These are phyloP conservation scores for Tuber magnatum DNA, from an alignment of 495 filamentous ascomycete genomes.

Conservation along the genomic window DNA sequence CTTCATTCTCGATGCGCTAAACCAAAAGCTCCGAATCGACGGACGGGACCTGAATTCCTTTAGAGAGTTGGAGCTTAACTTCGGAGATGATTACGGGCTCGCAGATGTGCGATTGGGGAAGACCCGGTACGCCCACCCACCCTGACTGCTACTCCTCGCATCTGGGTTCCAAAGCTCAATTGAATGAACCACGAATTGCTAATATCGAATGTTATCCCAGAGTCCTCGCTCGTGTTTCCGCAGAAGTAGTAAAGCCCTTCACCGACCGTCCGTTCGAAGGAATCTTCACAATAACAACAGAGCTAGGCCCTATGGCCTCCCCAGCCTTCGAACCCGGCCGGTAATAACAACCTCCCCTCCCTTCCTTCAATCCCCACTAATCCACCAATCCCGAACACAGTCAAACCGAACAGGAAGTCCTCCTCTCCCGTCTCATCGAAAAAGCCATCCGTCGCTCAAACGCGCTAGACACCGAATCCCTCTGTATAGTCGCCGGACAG, in stretches of 20 bases:
- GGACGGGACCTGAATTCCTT: constrained; percentile 70
- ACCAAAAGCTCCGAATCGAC: constrained; percentile 72
- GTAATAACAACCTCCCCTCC: constrained; percentile 39
- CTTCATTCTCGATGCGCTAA: constrained; percentile 67
- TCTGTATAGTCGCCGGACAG: constrained; percentile 82
- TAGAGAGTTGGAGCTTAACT: constrained; percentile 66
- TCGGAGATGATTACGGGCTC: constrained; percentile 85
- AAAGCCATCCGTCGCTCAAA: constrained; percentile 84
- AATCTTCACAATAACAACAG: constrained; percentile 81
- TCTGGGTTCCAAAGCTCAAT: neutral
- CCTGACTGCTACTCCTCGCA: constrained; percentile 2
- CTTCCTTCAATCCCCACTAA: constrained; percentile 19
- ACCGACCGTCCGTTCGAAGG: constrained; percentile 89
- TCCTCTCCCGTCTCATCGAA: constrained; percentile 81
- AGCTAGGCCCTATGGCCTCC: constrained; percentile 86
- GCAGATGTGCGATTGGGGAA: constrained; percentile 84
- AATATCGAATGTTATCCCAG: constrained; percentile 46
- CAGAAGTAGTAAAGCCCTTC: constrained; percentile 74
- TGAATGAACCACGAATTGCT: constrained; percentile 13
- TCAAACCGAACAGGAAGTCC: constrained; percentile 68
- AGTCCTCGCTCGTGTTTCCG: constrained; percentile 75
- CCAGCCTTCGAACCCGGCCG: constrained; percentile 82
- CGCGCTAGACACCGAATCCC: constrained; percentile 87
- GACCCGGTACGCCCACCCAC: constrained; percentile 57
- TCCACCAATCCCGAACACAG: constrained; percentile 41